These are phyloP conservation scores for Psilocybe cyanescens DNA, from an alignment of 768 basidiomycete species.

Conservation along the genomic window DNA sequence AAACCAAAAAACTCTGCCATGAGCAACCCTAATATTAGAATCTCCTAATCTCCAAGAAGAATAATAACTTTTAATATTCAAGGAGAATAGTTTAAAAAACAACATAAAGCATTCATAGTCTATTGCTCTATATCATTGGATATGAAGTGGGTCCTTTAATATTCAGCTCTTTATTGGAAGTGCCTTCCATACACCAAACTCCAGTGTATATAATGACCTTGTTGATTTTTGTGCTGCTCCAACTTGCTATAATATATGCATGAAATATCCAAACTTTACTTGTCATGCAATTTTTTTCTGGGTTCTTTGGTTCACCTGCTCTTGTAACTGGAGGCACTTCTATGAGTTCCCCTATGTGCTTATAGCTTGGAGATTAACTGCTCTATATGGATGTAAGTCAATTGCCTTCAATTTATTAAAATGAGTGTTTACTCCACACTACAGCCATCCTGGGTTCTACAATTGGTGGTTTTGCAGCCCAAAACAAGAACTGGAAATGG, in stretches of 20 bases:
- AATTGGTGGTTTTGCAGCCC: background rate
- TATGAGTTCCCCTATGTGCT: background rate
- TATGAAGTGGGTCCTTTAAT: background rate
- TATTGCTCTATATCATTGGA: constrained; percentile 3
- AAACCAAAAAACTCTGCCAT: no score
- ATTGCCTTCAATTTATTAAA: background rate
- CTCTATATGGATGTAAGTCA: background rate
- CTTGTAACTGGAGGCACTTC: background rate
- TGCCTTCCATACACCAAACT: background rate
- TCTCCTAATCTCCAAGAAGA: no score
- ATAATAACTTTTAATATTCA: no score
- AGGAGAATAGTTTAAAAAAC: no score
- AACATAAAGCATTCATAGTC: background rate
- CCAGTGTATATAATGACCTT: background rate
- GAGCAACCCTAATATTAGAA: no score
- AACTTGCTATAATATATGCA: background rate
- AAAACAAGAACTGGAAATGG: background rate
- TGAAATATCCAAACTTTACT: background rate
- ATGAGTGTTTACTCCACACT: background rate
- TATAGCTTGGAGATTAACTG: background rate
- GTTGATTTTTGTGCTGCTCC: background rate
- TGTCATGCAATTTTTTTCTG: background rate
- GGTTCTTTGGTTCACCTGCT: background rate
- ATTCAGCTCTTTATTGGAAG: background rate
- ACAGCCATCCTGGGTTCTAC: background rate